phyloP scores from a whole-genome alignment of 352 stramenopile species.

The Phytophthora uliginosa region DNA sequence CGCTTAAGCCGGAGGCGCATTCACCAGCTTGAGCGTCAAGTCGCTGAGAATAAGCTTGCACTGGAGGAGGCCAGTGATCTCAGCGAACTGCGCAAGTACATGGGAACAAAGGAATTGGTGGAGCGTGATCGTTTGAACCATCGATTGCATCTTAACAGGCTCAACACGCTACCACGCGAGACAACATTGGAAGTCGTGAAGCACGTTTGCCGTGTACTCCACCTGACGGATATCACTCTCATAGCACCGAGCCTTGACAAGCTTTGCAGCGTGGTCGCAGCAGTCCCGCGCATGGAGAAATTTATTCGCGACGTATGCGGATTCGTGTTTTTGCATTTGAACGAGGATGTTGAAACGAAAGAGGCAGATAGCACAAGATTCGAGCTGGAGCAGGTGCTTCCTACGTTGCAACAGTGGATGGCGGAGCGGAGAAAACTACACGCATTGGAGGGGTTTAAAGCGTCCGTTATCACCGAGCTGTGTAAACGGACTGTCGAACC shows the following conservation, averaged over 20 bases:
- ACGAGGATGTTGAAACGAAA: constrained; percentile 36
- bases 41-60: constrained; percentile 77
- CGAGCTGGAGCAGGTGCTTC: constrained; percentile 78
- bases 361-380: constrained; percentile 38
- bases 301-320: constrained; percentile 90
- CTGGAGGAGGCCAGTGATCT: constrained; percentile 83
- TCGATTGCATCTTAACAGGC: constrained; percentile 77
- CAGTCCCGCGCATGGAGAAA: constrained; percentile 86
- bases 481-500: constrained; percentile 70
- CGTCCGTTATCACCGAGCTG: constrained; percentile 62
- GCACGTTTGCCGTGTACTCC: constrained; percentile 82
- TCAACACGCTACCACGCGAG: constrained; percentile 81
- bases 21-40: constrained; percentile 79
- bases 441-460: constrained; percentile 74
- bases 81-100: constrained; percentile 83
- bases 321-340: constrained; percentile 70
- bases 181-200: constrained; percentile 87
- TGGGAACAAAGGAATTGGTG: constrained; percentile 86
- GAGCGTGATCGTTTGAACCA: constrained; percentile 85
- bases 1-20: constrained; percentile 76
- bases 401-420: constrained; percentile 80
- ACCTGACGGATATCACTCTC: constrained; percentile 86
- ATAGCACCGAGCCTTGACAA: constrained; percentile 86
- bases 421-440: constrained; percentile 63
- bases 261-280: constrained; percentile 81